Evolutionary conservation across 257 asterid species (phyloP).

Genomic region (Solanum ossicruentum): DNA sequence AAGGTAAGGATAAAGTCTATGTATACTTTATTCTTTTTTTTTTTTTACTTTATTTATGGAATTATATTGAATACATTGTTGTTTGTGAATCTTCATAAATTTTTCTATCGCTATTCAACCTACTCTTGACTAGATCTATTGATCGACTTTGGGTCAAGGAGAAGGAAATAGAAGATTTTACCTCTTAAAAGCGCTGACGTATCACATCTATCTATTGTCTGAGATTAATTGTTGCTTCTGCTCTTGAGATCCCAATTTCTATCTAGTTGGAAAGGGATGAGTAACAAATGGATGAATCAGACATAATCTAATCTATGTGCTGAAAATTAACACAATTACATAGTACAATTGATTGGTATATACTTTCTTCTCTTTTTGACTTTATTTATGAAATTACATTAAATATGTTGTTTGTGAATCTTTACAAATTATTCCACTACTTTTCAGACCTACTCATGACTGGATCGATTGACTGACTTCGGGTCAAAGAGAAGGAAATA

Average conservation of each 20-base stretch:
- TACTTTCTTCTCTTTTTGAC: not conserved
- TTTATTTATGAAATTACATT: not conserved
- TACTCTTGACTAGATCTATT: not conserved
- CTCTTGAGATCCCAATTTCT: not conserved
- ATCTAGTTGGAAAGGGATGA: not conserved
- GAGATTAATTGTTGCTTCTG: not conserved
- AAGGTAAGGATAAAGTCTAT: not conserved
- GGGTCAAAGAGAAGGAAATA: not conserved
- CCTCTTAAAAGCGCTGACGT: not conserved
- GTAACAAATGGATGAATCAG: rapidly evolving
- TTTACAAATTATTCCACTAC: not conserved
- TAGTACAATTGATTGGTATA: no score
- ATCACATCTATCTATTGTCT: not conserved
- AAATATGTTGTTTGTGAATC: not conserved
- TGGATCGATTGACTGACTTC: not conserved
- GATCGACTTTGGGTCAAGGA: not conserved
- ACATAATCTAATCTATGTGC: no score
- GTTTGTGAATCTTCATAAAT: not conserved
- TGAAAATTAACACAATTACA: no score
- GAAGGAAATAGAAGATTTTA: not conserved
- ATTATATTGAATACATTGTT: not conserved
- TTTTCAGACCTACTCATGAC: not conserved
- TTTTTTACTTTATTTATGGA: not conserved
- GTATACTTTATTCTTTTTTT: not conserved
- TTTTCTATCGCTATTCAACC: not conserved